Evolutionary conservation across 441 rosid species (phyloP).

Genomic region (Populus hybrid): DNA sequence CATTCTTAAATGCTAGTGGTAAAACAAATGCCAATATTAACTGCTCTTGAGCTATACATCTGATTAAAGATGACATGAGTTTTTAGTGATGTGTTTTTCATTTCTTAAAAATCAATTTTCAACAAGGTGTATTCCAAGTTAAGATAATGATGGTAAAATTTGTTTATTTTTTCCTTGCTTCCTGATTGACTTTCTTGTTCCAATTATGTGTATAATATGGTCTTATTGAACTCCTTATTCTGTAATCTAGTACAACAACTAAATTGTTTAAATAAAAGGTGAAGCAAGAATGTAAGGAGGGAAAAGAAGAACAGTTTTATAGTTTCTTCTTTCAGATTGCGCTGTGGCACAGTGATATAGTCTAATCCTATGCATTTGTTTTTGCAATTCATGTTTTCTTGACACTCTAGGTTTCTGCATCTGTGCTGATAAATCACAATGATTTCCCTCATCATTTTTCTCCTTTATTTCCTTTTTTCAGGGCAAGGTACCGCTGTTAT

Average conservation of each 20-base stretch:
- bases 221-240: background rate
- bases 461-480: slow-evolving; percentile 29
- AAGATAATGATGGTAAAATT: background rate
- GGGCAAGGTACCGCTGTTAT: slow-evolving; percentile 73
- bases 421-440: background rate
- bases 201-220: no score
- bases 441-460: background rate
- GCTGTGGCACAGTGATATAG: background rate
- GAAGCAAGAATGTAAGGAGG: background rate
- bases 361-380: background rate
- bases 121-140: background rate
- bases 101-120: background rate
- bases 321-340: background rate
- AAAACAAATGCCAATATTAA: no score
- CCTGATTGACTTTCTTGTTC: background rate
- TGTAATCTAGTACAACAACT: background rate
- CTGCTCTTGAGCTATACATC: background rate
- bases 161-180: background rate
- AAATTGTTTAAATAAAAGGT: no score
- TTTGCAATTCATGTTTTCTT: background rate
- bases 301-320: background rate
- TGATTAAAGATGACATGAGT: background rate
- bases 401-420: background rate
- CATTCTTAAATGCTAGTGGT: background rate
- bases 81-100: background rate